Percentiles rank a stretch among this genome's conserved stretches.
Conservation (phyloP, 306 rosid species). For the Sindora glabra region DNA sequence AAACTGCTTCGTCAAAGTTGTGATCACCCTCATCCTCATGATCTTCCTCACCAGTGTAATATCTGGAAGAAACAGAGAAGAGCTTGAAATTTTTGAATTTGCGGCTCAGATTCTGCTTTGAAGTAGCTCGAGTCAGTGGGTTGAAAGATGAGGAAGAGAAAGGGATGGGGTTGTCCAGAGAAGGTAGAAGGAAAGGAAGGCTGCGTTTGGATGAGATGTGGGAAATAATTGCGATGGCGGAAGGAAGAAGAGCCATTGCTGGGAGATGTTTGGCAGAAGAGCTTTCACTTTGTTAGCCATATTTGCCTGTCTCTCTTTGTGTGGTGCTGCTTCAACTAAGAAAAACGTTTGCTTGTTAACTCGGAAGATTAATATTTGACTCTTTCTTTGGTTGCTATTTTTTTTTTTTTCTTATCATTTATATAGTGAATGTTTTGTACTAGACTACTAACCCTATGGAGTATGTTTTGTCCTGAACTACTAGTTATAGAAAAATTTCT, state of each 20-base stretch:
- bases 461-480: no score
- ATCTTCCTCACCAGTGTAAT: constrained; percentile 24
- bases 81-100: constrained; percentile 8
- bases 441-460: no score
- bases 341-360: not conserved
- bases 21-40: constrained; percentile 9
- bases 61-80: constrained; percentile 17
- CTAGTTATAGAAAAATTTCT: no score
- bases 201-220: constrained; percentile 18
- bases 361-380: not conserved
- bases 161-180: constrained; percentile 15
- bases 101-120: constrained; percentile 9
- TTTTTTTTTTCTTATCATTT: not conserved
- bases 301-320: constrained; percentile 17
- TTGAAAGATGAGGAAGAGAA: constrained; percentile 8
- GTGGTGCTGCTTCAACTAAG: constrained; percentile 30
- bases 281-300: constrained; percentile 2
- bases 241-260: constrained; percentile 41
- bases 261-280: constrained; percentile 15
- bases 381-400: not conserved
- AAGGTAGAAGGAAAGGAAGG: constrained; percentile 4
- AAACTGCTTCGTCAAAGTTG: constrained; percentile 63
- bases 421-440: no score
- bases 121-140: not conserved
- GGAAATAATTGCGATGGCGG: constrained; percentile 2